Evolutionary conservation across 306 rosid genomes (phyloP), one percentile per base, ranked within the genome.

Genomic region (Rubus idaeus): DNA sequence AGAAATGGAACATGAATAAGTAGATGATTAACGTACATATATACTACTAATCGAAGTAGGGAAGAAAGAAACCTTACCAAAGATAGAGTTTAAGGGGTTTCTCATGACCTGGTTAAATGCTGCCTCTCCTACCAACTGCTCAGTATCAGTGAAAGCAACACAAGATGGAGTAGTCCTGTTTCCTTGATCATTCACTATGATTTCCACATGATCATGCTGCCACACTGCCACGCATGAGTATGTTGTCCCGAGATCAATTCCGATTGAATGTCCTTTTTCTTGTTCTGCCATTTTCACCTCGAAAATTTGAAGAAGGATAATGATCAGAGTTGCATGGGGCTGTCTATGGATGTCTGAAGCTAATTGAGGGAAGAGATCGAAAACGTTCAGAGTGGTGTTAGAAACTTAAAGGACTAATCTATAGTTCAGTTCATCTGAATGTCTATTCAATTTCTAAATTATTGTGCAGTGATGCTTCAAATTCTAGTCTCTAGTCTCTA

Each of bases 91-190:
- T 6, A 3, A 0, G 8, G 66, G 76, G 37, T 73, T 73, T 13
- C 53, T 55, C 20, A 73, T 56, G 23, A 20, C 11, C 39, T 56
- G 76, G 66, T 55, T n/a, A 3, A 56, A 2, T 17, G 76, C 66
- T 41, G 76, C 62, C 14, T 73, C 76, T 3, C 76, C 76, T 5
- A 55, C 40, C 2, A 73, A 55, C 13, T 30, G 41, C 6, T 73
- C 66, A 1, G 51, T 55, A 40, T 20, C 67, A 73, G 76, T 56
- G 76, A 72, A 72, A 12, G 52, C 76, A 53, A 72, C 76, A 55
- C 11, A 40, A 55, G 76, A 72, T 55, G 76, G 76, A 53, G 76
- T 72, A 2, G 76, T 72, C 13, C 76, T n/a, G 52, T 72, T 72
- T 6, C 52, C 76, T 18, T 55, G 76, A 55, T 72, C 76, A 1